phyloP scores from a whole-genome alignment of 73 alveolate species.

The Paramecium caudatum region DNA sequence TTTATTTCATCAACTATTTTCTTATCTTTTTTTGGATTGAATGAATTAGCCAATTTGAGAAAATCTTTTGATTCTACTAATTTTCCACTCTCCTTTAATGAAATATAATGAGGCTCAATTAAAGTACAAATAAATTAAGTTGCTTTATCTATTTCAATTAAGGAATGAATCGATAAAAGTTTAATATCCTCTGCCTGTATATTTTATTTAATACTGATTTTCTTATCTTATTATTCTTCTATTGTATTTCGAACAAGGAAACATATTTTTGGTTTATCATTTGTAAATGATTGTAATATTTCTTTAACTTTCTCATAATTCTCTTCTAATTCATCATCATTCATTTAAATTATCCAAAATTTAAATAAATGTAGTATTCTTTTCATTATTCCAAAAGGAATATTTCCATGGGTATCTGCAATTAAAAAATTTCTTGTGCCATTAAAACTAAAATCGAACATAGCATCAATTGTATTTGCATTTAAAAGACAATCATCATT shows the following conservation, averaged over 20 bases:
- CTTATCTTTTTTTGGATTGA: no score
- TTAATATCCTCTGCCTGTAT: no score
- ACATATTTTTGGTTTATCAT: background rate
- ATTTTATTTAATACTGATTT: no score
- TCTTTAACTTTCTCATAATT: background rate
- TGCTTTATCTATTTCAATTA: background rate
- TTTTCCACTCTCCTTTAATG: background rate
- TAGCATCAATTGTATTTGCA: background rate
- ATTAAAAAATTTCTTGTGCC: background rate
- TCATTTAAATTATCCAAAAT: background rate
- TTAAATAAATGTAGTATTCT: background rate
- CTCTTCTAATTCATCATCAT: background rate
- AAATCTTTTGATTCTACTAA: no score
- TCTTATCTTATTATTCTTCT: background rate
- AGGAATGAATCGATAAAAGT: no score
- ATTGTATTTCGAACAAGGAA: background rate
- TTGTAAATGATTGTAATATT: background rate
- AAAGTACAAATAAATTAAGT: background rate
- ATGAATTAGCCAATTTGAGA: no score
- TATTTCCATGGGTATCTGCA: conserved; percentile 33
- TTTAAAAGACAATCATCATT: background rate
- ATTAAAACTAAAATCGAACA: conserved; percentile 16
- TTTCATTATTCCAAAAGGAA: background rate
- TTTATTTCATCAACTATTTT: no score
- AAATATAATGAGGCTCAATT: background rate